Base-by-base conservation (phyloP, 768 basidiomycete genomes). In the Saitozyma podzolica region DNA sequence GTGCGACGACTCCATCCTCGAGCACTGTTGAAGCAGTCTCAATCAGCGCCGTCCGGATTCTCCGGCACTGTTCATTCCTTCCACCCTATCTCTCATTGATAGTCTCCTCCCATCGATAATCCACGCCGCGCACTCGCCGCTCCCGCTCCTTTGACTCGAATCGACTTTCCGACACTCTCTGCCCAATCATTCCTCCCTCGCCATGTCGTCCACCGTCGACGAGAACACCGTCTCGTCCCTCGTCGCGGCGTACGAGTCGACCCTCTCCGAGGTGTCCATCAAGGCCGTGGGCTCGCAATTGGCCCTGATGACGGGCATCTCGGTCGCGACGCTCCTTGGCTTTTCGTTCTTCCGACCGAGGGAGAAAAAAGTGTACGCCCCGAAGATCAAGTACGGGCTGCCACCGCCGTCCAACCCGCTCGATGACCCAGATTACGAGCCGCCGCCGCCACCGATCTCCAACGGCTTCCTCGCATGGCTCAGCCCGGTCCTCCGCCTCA, bases 401-500 rank as follows among this genome's bases (percentile, higher is more conserved):
- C 68, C 70, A 29, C 40, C 58, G 39, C 68, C 68, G n/a, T 52
- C 56, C 4, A 42, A 69, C 39, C 63, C 68, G 1, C 50, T 56
- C 7, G 71, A 73, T 54, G 74, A 79, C 59, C 68, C 76, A 10
- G 77, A 76, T 50, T 76, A 78, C 48, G 75, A 73, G 48, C 70
- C 75, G 9, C 73, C 91, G 8, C 79, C 80, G 10, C 79, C 80
- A 2, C 85, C 86, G 20, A 90, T 95, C 78, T 87, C 87, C 45
- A 87, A 89, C 78, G 87, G 89, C 1, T 77, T 95, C 51, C 85
- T 92, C 53, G 90, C 91, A 65, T 99, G 95, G 95, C 82, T 97
- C 0, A 87, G 88, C 8, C 93, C 93, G 0, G 85, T 97, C 47
- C 73, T 91, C 42, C 85, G 87, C 65, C 87, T 89, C 29, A 88